Conservation (phyloP, 1,284 basidiomycete genomes). For the Cystobasidium pallidum region DNA sequence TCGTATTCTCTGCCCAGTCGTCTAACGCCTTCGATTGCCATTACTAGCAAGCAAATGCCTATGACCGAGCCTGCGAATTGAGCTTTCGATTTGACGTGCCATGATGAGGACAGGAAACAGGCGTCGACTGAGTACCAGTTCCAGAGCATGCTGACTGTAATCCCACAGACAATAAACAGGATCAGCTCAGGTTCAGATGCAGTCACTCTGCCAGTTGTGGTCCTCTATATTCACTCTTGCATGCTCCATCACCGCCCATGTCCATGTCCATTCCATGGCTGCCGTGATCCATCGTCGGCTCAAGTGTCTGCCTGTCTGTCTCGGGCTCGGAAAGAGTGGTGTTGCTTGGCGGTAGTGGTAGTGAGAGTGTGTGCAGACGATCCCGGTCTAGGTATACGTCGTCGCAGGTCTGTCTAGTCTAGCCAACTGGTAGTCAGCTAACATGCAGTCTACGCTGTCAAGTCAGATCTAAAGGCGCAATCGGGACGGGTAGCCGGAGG, state of each 20-base stretch:
- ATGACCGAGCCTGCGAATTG: slow-evolving; percentile 58
- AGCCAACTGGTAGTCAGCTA: too few relatives aligned
- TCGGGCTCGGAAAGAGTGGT: too few relatives aligned
- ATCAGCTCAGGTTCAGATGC: too few relatives aligned
- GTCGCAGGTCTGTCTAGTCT: too few relatives aligned
- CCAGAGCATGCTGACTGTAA: slow-evolving; percentile 46
- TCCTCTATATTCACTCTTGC: slow-evolving; percentile 26
- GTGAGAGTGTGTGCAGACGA: neutral
- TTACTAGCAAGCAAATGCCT: slow-evolving; percentile 58
- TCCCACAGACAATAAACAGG: too few relatives aligned
- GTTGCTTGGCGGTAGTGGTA: too few relatives aligned
- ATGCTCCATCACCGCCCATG: slow-evolving; percentile 12
- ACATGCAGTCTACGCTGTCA: too few relatives aligned
- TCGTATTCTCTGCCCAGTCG: slow-evolving; percentile 58
- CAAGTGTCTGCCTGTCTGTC: too few relatives aligned
- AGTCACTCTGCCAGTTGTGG: too few relatives aligned
- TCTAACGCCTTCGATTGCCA: slow-evolving; percentile 57
- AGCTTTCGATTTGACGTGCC: slow-evolving; percentile 56
- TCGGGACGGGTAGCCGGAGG: neutral
- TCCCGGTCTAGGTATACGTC: too few relatives aligned
- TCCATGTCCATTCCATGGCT: slow-evolving; percentile 20
- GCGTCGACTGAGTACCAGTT: slow-evolving; percentile 55
- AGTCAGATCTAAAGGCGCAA: too few relatives aligned
- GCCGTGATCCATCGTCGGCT: slow-evolving; percentile 27
- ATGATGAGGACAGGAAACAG: slow-evolving; percentile 58